Percentiles rank a stretch among this genome's conserved stretches.
phyloP scores from a whole-genome alignment of 169 alveolate genomes.

The Plasmodium gaboni region DNA sequence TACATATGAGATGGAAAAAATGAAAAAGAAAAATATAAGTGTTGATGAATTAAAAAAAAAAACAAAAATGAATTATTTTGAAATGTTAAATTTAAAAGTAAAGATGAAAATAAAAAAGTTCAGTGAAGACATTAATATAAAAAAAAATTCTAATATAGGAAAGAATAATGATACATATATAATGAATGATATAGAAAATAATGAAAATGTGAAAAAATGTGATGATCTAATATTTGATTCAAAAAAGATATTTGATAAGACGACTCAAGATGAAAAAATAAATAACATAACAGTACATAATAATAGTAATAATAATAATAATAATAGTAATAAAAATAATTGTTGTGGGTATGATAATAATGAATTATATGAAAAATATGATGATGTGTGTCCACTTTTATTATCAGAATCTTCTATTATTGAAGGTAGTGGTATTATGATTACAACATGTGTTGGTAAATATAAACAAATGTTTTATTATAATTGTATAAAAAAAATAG shows the following conservation, averaged over 20 bases:
- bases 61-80: constrained; percentile 40
- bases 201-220: not conserved
- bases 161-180: not conserved
- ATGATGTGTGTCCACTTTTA: constrained; percentile 36
- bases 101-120: constrained; percentile 5
- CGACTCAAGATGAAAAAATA: not conserved
- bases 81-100: constrained; percentile 26
- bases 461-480: constrained; percentile 61
- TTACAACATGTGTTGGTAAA: constrained; percentile 68
- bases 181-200: not conserved
- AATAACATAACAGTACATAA: not conserved
- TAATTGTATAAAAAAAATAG: constrained; percentile 25
- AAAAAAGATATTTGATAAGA: not conserved
- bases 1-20: constrained; percentile 34
- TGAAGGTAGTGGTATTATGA: constrained; percentile 51
- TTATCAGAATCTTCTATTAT: constrained; percentile 22
- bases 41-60: constrained; percentile 26
- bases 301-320: not conserved
- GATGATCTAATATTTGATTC: too few relatives aligned
- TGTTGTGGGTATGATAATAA: not conserved
- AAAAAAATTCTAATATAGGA: not conserved
- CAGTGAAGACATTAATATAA: constrained; percentile 1
- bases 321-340: not conserved
- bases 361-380: not conserved
- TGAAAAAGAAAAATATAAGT: constrained; percentile 25